phyloP scores from a whole-genome alignment of 345 rosid genomes.

The Eutrema heterophyllum region DNA sequence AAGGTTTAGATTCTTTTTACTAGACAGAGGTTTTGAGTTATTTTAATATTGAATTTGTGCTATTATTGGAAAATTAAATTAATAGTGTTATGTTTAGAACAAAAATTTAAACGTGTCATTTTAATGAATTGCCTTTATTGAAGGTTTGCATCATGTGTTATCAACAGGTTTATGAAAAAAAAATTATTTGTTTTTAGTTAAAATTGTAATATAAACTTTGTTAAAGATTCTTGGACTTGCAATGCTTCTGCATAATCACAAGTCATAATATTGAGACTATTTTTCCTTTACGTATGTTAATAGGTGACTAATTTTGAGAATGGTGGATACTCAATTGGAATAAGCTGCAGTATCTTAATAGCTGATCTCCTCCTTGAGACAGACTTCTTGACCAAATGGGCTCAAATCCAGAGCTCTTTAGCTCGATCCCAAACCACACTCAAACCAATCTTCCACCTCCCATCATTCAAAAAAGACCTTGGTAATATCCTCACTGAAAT shows the following conservation, averaged over 20 bases:
- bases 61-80: too few species aligned
- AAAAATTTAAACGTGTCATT: too few species aligned
- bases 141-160: too few species aligned
- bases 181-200: too few species aligned
- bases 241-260: neutral
- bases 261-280: neutral
- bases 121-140: too few species aligned
- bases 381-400: constrained; percentile 55
- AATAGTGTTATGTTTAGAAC: too few species aligned
- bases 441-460: constrained; percentile 53
- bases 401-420: constrained; percentile 41
- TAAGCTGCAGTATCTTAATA: constrained; percentile 70
- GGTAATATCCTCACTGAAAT: neutral
- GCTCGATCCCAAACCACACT: neutral
- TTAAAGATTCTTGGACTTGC: neutral
- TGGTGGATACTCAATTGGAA: constrained; percentile 84
- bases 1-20: too few species aligned
- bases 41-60: too few species aligned
- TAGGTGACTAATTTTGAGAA: constrained; percentile 82
- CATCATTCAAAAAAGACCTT: constrained; percentile 27
- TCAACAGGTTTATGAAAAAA: too few species aligned
- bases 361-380: constrained; percentile 45
- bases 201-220: too few species aligned
- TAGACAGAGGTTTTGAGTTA: too few species aligned
- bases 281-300: neutral